A percentile compares a stretch with the other conserved stretches of the same genome.
Evolutionary conservation across 2,329 filamentous ascomycete species (phyloP).

Genomic region (Bertia moriformis): DNA sequence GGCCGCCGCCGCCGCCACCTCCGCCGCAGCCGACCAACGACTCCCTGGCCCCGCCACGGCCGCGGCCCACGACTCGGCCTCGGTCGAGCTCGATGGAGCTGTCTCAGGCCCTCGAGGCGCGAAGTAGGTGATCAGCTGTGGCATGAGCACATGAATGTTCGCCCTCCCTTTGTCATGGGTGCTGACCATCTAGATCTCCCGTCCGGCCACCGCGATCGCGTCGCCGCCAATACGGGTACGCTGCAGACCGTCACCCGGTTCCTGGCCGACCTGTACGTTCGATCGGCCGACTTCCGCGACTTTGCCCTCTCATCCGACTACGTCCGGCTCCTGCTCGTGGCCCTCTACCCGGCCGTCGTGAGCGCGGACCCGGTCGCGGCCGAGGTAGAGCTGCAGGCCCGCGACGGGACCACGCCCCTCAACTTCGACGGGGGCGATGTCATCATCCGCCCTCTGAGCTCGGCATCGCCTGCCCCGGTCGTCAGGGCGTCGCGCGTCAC

Average conservation of each 20-base stretch:
- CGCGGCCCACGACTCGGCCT: constrained; percentile 17
- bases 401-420: constrained; percentile 63
- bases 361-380: constrained; percentile 72
- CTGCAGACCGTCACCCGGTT: constrained; percentile 69
- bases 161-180: background rate
- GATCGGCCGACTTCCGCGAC: constrained; percentile 66
- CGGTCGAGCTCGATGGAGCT: constrained; percentile 54
- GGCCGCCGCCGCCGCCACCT: constrained; percentile 8
- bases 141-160: no score
- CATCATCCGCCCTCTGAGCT: constrained; percentile 62
- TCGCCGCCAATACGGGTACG: constrained; percentile 46
- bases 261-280: constrained; percentile 62
- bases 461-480: constrained; percentile 48
- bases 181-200: constrained; percentile 16
- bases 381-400: constrained; percentile 73
- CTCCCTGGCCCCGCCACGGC: constrained; percentile 6
- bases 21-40: constrained; percentile 9
- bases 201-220: constrained; percentile 28
- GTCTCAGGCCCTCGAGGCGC: constrained; percentile 38
- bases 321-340: constrained; percentile 61
- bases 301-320: constrained; percentile 72
- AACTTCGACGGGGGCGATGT: constrained; percentile 79
- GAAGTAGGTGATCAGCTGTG: no score
- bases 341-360: constrained; percentile 77
- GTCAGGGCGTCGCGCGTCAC: constrained; percentile 56